Base-by-base conservation (phyloP, 78 protist species). In the Dictyostelium citrinum region DNA sequence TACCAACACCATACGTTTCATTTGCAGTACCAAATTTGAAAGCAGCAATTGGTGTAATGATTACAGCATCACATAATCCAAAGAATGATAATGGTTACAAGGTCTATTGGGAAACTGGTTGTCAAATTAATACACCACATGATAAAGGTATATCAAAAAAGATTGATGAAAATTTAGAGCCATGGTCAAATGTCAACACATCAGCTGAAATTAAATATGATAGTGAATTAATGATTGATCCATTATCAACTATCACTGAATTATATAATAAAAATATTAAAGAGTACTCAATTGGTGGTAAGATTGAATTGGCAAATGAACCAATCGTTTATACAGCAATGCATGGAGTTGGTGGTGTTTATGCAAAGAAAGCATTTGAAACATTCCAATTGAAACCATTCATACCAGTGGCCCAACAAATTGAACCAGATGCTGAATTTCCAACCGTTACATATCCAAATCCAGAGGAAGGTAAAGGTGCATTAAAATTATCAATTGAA, bases 11-110 rank as follows among this genome's bases (percentile, higher is more conserved):
- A 37, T 81, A 95, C 67, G 98, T 97, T 33, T 96, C 99, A 49
- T 97, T 86, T 68, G 96, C 96, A 60, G 96, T 97, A 29, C 51
- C 55, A 76, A 90, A 70, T 17, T 72, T 71, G 39, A 29, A 70
- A 3, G 67, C 93, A 5, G 72, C 90, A 14, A 96, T 95, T 31
- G 99, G 99, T 43, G 91, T 98, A 41, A 97, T 98, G 98, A 96
- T 98, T 49, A 98, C 99, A 7, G 99, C 99, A 16, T 93, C 97
- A 22, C 99, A 98, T 93, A 98, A 98, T 90, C 99, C 99, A 37
- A 98, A 98, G 91, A 79, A 96, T 41, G 99, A 98, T 97, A 99
- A 99, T 91, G 99, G 99, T 3, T 99, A 99, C 97, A 99, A 99
- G 81, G 97, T 99, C 29, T 99, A 99, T 95, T 98, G 99, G 99